Conservation (phyloP, 2,329 filamentous ascomycete genomes). For the Apiospora marii region DNA sequence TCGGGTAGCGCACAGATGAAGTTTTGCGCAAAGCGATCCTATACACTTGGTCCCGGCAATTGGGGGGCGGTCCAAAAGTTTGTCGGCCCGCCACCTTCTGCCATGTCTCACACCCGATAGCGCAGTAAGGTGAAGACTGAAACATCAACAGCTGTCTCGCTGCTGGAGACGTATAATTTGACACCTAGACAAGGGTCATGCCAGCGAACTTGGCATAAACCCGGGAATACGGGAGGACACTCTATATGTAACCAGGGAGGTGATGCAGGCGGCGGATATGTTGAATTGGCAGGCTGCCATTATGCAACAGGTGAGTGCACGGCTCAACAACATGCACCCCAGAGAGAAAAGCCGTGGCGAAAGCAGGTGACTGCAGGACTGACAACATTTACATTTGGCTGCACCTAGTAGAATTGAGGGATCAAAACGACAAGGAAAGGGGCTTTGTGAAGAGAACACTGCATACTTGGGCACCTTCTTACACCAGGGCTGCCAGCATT, state of each 20-base stretch:
- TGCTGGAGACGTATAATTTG: neutral
- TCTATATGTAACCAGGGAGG: neutral
- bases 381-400: neutral
- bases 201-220: neutral
- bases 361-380: neutral
- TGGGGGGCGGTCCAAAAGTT: neutral
- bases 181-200: slow-evolving; percentile 8
- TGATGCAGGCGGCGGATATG: neutral
- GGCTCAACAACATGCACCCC: neutral
- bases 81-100: neutral
- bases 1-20: neutral
- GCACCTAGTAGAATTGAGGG: neutral
- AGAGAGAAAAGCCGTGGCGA: neutral
- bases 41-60: neutral
- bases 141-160: neutral
- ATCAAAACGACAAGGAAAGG: no score
- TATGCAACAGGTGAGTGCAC: neutral
- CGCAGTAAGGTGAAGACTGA: neutral
- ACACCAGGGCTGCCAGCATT: no score
- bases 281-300: slow-evolving; percentile 11
- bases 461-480: no score
- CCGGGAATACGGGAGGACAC: neutral
- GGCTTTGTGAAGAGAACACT: neutral
- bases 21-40: neutral
- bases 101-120: neutral